phyloP scores from a whole-genome alignment of 1,284 basidiomycete genomes.

The Cryptococcus hybrid region DNA sequence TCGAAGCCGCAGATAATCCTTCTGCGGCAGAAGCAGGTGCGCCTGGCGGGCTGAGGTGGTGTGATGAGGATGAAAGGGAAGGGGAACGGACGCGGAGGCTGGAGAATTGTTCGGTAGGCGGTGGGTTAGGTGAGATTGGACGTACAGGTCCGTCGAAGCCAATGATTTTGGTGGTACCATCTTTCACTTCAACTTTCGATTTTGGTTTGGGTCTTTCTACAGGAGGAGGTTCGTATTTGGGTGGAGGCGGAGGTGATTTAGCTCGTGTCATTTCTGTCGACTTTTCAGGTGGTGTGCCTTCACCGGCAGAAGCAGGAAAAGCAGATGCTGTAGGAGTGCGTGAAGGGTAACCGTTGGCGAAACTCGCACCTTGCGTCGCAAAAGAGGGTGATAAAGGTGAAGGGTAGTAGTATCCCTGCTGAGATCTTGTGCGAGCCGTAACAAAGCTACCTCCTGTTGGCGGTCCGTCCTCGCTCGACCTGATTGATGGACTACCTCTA shows the following conservation, averaged over 20 bases:
- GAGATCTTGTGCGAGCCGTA: constrained; percentile 16
- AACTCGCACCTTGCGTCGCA: constrained; percentile 9
- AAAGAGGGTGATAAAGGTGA: constrained; percentile 33
- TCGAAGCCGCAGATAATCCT: constrained; percentile 1
- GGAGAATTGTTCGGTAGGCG: not conserved
- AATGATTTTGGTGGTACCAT: constrained; percentile 33
- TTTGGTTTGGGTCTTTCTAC: constrained; percentile 4
- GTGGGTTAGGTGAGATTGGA: constrained; percentile 1
- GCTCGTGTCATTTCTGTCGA: constrained; percentile 15
- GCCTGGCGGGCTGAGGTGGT: not conserved
- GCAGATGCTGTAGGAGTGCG: constrained; percentile 10
- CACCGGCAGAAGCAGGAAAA: constrained; percentile 12
- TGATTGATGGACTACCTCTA: constrained; percentile 30
- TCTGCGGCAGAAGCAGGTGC: constrained; percentile 8
- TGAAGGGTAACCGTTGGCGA: constrained; percentile 11
- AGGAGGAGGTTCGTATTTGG: not conserved
- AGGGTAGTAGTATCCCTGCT: constrained; percentile 26
- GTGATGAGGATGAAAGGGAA: constrained; percentile 1
- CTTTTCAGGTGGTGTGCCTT: constrained; percentile 19
- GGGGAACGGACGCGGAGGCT: constrained; percentile 1
- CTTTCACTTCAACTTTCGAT: constrained; percentile 22
- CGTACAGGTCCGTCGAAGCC: constrained; percentile 35
- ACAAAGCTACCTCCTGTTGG: constrained; percentile 9
- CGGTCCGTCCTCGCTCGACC: constrained; percentile 25
- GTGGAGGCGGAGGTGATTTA: not conserved